phyloP scores from a whole-genome alignment of 208 protist species.

The Leishmania turanica region DNA sequence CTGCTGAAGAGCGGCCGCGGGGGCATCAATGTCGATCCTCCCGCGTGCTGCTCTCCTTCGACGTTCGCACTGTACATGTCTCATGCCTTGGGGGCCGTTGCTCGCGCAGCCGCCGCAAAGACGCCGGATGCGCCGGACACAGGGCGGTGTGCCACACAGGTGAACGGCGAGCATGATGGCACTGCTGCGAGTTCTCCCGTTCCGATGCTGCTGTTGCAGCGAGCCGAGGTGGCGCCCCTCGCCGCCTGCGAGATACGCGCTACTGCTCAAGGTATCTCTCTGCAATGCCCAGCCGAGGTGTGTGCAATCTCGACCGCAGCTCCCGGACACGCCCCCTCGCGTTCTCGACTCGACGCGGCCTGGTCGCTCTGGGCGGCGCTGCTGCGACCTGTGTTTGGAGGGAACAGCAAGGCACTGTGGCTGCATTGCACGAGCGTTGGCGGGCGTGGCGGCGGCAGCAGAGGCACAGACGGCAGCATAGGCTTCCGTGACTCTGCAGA shows the following conservation, averaged over 20 bases:
- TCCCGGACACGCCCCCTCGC: background rate
- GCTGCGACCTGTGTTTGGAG: conserved; percentile 60
- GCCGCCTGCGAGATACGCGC: background rate
- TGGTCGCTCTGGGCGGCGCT: conserved; percentile 35
- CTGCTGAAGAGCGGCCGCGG: background rate
- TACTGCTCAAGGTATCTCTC: background rate
- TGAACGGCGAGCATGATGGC: background rate
- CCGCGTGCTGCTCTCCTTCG: background rate
- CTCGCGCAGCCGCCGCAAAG: background rate
- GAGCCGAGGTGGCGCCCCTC: conserved; percentile 5
- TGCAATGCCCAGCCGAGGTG: background rate
- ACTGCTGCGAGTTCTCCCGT: background rate
- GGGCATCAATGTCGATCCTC: background rate
- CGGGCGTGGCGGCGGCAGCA: background rate
- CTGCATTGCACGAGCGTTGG: conserved; percentile 11
- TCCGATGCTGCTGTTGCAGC: background rate
- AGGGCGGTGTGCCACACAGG: background rate
- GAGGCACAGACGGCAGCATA: background rate
- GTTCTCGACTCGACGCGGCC: background rate
- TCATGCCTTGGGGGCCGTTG: background rate
- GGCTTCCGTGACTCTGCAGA: background rate
- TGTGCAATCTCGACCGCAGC: background rate
- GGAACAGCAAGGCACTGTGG: conserved; percentile 57
- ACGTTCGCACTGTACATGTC: conserved; percentile 12
- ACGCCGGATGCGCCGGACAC: background rate